Conservation (phyloP, 345 rosid species). For the Gossypioides kirkii region DNA sequence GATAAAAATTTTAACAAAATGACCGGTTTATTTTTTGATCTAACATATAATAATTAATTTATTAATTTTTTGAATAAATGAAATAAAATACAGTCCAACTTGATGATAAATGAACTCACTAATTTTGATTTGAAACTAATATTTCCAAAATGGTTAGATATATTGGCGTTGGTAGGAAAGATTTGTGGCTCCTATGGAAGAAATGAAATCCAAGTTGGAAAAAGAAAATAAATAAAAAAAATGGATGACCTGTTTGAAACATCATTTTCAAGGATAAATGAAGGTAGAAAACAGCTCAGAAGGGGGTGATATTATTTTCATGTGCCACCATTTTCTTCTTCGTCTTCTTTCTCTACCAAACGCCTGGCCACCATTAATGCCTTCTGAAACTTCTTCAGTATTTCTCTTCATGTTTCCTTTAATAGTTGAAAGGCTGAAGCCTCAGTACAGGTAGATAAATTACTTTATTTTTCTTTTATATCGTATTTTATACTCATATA, state of each 20-base stretch:
- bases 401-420: background rate
- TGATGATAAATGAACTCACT: rapidly evolving
- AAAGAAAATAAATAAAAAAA: too few relatives aligned
- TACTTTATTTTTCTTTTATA: too few relatives aligned
- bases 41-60: too few relatives aligned
- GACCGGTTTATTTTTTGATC: rapidly evolving
- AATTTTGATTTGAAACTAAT: too few relatives aligned
- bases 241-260: background rate
- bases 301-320: background rate
- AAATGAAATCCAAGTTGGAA: background rate
- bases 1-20: too few relatives aligned
- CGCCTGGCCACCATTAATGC: background rate
- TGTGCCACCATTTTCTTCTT: background rate
- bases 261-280: background rate
- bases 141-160: too few relatives aligned
- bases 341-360: background rate
- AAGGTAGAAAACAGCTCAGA: background rate
- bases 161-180: too few relatives aligned
- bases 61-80: too few relatives aligned
- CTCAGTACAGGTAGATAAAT: background rate
- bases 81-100: too few relatives aligned
- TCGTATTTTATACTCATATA: too few relatives aligned
- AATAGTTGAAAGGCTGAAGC: background rate
- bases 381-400: background rate
- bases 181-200: too few relatives aligned